phyloP scores from a whole-genome alignment of 768 basidiomycete species.

The Pulveroboletus sp. region DNA sequence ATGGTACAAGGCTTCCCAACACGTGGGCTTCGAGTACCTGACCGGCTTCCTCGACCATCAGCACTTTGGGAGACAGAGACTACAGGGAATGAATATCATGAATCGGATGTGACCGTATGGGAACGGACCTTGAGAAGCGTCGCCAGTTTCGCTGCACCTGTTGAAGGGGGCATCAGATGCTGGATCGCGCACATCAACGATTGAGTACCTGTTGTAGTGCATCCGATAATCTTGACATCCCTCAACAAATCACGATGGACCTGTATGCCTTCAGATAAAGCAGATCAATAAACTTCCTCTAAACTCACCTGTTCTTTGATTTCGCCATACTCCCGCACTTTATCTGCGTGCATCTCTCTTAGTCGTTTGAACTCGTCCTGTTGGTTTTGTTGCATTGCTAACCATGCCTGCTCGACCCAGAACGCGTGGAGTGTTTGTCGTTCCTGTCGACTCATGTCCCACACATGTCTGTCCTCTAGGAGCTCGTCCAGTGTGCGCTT shows the following conservation, averaged over 20 bases:
- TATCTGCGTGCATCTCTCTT: conserved; percentile 39
- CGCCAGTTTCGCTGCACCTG: conserved; percentile 65
- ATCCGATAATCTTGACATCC: conserved; percentile 60
- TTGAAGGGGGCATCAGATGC: background rate
- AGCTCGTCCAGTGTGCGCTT: conserved; percentile 37
- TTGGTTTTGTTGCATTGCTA: conserved; percentile 25
- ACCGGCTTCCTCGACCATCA: conserved; percentile 78
- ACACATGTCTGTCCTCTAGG: conserved; percentile 37
- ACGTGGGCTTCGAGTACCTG: conserved; percentile 80
- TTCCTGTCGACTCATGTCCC: conserved; percentile 51
- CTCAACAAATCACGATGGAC: conserved; percentile 49
- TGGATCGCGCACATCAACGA: background rate
- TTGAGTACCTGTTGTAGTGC: conserved; percentile 66
- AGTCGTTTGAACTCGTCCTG: conserved; percentile 40
- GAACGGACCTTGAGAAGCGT: conserved; percentile 49
- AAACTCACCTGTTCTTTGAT: conserved; percentile 50
- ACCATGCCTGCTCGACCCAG: conserved; percentile 46
- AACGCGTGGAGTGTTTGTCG: conserved; percentile 38
- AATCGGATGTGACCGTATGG: background rate
- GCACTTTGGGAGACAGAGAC: conserved; percentile 54
- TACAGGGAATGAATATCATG: conserved; percentile 21
- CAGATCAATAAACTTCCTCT: background rate
- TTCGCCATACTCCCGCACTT: conserved; percentile 33
- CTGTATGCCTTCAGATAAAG: conserved; percentile 31
- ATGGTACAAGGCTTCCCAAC: conserved; percentile 55